Evolutionary conservation across 2,329 filamentous ascomycete species (phyloP), one percentile per base, ranked within the genome.

Genomic region (Exophiala bonariae): DNA sequence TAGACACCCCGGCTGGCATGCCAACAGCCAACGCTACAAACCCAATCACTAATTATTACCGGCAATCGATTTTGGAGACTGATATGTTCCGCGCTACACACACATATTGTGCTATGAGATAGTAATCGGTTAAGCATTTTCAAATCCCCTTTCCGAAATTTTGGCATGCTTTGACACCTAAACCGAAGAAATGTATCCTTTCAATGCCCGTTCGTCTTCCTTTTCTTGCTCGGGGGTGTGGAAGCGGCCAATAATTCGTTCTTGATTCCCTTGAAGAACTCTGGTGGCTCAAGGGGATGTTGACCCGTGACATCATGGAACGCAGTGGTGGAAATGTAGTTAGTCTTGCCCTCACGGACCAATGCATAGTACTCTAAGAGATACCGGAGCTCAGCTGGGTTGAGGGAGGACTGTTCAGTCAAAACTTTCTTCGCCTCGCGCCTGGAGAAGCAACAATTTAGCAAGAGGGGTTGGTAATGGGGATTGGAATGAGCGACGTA

Each of bases 291-390:
- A 13, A 72, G 74, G 0, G 75, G 71, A 49, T 73, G 67, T 26
- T 59, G 52, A 3, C 70, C 72, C 2, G 75, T 78, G 22, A 78
- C 67, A 44, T 77, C 67, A 44, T 74, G 69, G 54, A 78, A 79
- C 1, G 74, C 69, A 3, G 68, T 71, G 1, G 75, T 78, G 2
- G 74, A 64, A 53, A 79, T 73, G 59, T 78, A 78, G 59, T 78
- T 79, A 0, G 74, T 76, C 65, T 78, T 78, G 14, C 76, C 75
- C 54, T 77, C 74, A 36, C 73, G 66, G 8, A 78, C 75, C 7
- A 79, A 63, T 34, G 71, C 72, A 61, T 77, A 78, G 20, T 41
- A 22, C 38, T 41, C 38, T 11, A 28, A 28, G 20, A 41, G 23
- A n/a, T 28, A 28, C 40, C 19, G 36, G 16, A 39, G 36, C 22